phyloP scores from a whole-genome alignment of 2,329 filamentous ascomycete genomes.

The Hypoxylon sp. region DNA sequence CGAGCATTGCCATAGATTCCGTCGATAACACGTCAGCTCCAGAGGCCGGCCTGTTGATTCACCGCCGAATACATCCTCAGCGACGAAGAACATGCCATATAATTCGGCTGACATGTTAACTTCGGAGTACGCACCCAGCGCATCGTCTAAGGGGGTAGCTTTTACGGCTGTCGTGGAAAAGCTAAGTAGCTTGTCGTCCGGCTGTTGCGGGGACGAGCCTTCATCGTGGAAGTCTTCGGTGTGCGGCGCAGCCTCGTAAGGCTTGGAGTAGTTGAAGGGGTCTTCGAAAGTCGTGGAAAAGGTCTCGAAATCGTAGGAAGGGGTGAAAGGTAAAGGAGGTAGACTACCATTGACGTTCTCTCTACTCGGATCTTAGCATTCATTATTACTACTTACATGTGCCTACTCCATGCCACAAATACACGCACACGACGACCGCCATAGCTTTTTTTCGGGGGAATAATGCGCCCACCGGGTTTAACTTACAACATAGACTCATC shows the following conservation, averaged over 20 bases:
- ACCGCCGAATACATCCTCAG: constrained; percentile 82
- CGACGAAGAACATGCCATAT: constrained; percentile 91
- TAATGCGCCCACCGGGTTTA: constrained; percentile 27
- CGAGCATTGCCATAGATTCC: constrained; percentile 95
- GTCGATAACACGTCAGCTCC: constrained; percentile 93
- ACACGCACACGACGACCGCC: constrained; percentile 7
- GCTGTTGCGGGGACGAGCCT: constrained; percentile 68
- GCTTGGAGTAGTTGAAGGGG: constrained; percentile 71
- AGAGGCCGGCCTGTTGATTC: constrained; percentile 71
- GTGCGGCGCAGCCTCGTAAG: constrained; percentile 62
- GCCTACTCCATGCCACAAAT: constrained; percentile 4
- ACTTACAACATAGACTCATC: constrained; percentile 71
- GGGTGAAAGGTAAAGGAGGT: constrained; percentile 67
- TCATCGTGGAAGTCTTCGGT: constrained; percentile 61
- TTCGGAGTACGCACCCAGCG: constrained; percentile 71
- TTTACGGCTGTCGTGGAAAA: constrained; percentile 76
- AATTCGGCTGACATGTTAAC: constrained; percentile 80
- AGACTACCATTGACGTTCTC: constrained; percentile 61
- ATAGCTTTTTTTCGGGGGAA: constrained; percentile 2
- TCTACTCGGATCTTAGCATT: constrained; percentile 52
- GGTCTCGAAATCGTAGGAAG: constrained; percentile 72
- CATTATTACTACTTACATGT: constrained; percentile 34
- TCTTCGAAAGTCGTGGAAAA: constrained; percentile 76
- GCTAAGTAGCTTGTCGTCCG: constrained; percentile 80
- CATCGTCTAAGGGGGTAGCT: constrained; percentile 75